These are phyloP conservation scores for Candida taoyuanica DNA, from an alignment of 805 yeast species.

Conservation along the genomic window DNA sequence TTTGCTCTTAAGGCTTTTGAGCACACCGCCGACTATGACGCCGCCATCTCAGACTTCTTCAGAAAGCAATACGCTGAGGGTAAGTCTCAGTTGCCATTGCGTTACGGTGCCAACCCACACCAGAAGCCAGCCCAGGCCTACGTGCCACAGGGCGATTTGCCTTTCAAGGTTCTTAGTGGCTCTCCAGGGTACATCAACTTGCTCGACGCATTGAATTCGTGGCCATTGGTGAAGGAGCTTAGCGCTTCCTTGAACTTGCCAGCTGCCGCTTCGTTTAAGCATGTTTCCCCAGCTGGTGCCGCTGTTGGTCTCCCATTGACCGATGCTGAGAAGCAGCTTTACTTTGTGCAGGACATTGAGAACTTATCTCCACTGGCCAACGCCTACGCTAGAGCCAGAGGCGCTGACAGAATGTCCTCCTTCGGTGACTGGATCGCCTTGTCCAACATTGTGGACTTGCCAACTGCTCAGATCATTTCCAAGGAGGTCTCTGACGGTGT, in stretches of 20 bases:
- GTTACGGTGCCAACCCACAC: constrained; percentile 99
- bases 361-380: constrained; percentile 94
- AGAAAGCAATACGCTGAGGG: constrained; percentile 95
- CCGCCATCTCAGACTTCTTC: constrained; percentile 93
- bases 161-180: constrained; percentile 90
- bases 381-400: constrained; percentile 99
- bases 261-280: constrained; percentile 98
- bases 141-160: constrained; percentile 80
- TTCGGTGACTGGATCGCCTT: constrained; percentile 98
- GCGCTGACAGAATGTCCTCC: constrained; percentile 99
- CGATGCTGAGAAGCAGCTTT: constrained; percentile 89
- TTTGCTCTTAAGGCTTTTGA: constrained; percentile 96
- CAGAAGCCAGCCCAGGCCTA: constrained; percentile 99
- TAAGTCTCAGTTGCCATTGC: constrained; percentile 81
- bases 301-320: constrained; percentile 94
- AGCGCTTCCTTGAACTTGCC: constrained; percentile 92
- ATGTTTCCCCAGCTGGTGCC: constrained; percentile 98
- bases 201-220: constrained; percentile 93
- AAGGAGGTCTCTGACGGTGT: constrained; percentile 98
- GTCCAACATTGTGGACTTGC: constrained; percentile 91
- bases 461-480: constrained; percentile 95
- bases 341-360: constrained; percentile 92
- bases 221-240: constrained; percentile 98
- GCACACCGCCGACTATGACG: constrained; percentile 97
- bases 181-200: constrained; percentile 97